These are phyloP conservation scores for Nothomitra cinnamomea DNA, from an alignment of 2,329 filamentous ascomycete genomes.

Conservation along the genomic window DNA sequence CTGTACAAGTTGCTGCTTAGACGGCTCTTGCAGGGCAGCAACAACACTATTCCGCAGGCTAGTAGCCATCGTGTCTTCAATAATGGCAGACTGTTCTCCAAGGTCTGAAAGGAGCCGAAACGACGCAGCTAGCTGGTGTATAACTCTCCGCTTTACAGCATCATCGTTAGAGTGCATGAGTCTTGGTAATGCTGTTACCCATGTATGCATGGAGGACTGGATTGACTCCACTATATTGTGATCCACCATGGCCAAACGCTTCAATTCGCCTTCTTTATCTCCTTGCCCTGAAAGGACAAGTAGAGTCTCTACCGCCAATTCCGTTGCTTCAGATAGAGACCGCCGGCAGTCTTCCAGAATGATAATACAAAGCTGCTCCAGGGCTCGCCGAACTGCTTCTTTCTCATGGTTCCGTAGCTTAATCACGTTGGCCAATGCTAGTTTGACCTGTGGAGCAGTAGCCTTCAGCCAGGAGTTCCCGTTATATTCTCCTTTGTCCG, in stretches of 20 bases:
- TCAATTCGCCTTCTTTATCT: constrained; percentile 31
- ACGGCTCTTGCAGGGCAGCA: constrained; percentile 24
- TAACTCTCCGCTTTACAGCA: constrained; percentile 49
- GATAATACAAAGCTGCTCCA: constrained; percentile 54
- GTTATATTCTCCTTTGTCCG: constrained; percentile 9
- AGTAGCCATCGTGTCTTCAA: constrained; percentile 49
- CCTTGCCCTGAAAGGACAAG: constrained; percentile 46
- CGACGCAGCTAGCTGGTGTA: constrained; percentile 61
- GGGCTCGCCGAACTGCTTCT: constrained; percentile 46
- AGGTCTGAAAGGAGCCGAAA: constrained; percentile 48
- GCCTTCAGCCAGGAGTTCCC: constrained; percentile 54
- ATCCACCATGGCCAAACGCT: constrained; percentile 43
- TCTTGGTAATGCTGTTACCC: constrained; percentile 65
- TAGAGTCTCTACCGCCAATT: constrained; percentile 65
- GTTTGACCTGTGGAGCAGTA: constrained; percentile 63
- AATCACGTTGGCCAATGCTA: constrained; percentile 62
- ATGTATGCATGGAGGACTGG: constrained; percentile 58
- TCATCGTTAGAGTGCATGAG: constrained; percentile 77
- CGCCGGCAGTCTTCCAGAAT: constrained; percentile 63
- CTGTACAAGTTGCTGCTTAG: neutral
- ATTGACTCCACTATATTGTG: constrained; percentile 43
- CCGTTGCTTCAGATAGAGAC: constrained; percentile 50
- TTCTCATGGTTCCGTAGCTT: constrained; percentile 58
- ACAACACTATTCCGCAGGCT: constrained; percentile 60
- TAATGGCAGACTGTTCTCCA: constrained; percentile 43